phyloP scores from a whole-genome alignment of 305 asterid genomes.

The Rubia balearica region DNA sequence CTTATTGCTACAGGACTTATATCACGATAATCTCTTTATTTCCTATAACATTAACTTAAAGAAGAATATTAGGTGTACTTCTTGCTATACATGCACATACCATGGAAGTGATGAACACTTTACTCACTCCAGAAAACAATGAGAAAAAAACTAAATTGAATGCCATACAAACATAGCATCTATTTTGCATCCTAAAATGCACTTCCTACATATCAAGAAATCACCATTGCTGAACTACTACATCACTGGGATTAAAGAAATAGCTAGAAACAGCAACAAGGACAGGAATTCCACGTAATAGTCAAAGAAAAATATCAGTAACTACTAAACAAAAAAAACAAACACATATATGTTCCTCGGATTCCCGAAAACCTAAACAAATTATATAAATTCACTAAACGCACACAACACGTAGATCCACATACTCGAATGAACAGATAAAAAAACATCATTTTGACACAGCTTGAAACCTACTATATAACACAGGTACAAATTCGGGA shows the following conservation, averaged over 20 bases:
- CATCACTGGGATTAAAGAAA: slow-evolving; percentile 2
- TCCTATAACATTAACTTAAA: background rate
- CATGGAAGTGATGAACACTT: background rate
- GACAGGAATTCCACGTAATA: no score
- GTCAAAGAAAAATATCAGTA: no score
- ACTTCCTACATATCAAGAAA: background rate
- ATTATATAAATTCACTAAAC: no score
- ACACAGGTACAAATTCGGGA: no score
- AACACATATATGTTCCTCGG: no score
- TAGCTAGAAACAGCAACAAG: background rate
- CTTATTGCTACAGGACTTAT: background rate
- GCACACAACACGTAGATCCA: no score
- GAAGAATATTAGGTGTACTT: background rate
- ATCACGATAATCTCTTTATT: background rate
- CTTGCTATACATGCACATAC: background rate
- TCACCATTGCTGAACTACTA: background rate
- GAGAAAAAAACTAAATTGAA: background rate
- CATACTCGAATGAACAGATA: no score
- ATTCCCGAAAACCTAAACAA: no score
- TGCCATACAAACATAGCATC: background rate
- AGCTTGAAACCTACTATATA: no score
- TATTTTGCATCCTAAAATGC: background rate
- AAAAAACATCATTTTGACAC: no score
- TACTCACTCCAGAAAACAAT: background rate
- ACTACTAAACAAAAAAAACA: no score